phyloP scores from a whole-genome alignment of 139 green algal species.

The Chlamydomonas sp. region DNA sequence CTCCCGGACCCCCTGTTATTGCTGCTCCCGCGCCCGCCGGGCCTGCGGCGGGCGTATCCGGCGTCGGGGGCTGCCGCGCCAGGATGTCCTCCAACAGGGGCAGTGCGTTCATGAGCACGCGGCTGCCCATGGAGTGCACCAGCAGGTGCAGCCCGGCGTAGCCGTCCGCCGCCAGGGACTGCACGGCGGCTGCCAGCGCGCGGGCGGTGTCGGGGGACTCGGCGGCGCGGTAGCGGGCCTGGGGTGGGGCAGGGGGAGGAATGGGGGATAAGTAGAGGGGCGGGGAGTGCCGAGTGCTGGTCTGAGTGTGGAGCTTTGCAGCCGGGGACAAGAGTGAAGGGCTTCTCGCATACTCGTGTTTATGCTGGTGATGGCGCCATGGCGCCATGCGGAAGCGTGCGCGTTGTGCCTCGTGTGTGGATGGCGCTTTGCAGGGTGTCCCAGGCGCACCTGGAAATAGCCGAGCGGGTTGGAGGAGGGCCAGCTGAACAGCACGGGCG shows the following conservation, averaged over 20 bases:
- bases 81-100: conserved; percentile 40
- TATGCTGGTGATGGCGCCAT: no score
- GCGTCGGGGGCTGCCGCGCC: background rate
- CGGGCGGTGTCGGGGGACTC: conserved; percentile 24
- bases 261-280: background rate
- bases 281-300: background rate
- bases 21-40: background rate
- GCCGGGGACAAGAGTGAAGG: no score
- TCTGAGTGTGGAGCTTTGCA: no score
- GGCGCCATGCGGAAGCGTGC: no score
- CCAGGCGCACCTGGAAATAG: conserved; percentile 33
- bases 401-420: no score
- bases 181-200: conserved; percentile 23
- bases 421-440: no score
- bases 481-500: conserved; percentile 48
- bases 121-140: conserved; percentile 47
- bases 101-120: conserved; percentile 41
- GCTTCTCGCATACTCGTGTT: no score
- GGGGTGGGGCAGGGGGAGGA: background rate
- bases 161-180: conserved; percentile 29
- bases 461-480: background rate
- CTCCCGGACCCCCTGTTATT: background rate
- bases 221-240: conserved; percentile 16
- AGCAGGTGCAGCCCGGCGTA: conserved; percentile 46
- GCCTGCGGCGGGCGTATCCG: background rate